Conservation (phyloP, 305 asterid genomes). For the Coffea humblotiana region DNA sequence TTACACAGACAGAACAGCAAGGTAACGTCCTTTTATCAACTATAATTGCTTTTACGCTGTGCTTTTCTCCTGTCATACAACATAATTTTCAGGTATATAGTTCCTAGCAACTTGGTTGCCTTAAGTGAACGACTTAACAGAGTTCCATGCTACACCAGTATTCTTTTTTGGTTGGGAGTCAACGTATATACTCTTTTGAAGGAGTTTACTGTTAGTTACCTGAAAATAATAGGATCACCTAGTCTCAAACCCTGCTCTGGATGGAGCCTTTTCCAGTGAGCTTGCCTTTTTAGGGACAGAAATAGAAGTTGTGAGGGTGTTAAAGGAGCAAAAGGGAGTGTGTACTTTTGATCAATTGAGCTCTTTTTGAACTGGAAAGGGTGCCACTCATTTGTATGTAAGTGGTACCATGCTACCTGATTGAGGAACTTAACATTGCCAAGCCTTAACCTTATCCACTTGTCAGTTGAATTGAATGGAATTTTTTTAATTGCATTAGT, state of each 20-base stretch:
- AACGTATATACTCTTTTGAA: not conserved
- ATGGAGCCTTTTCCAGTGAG: not conserved
- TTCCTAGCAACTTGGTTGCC: not conserved
- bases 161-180: no score
- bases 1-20: conserved; percentile 51
- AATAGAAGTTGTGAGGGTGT: not conserved
- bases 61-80: conserved; percentile 2
- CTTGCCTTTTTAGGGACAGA: not conserved
- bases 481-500: not conserved
- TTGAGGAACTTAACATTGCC: not conserved
- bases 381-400: not conserved
- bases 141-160: not conserved
- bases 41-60: not conserved
- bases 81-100: not conserved
- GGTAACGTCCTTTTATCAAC: conserved; percentile 42
- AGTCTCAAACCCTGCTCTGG: not conserved
- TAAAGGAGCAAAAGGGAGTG: not conserved
- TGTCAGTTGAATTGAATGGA: not conserved
- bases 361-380: not conserved
- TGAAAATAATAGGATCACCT: not conserved
- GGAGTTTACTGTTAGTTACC: not conserved
- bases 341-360: not conserved
- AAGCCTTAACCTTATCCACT: not conserved
- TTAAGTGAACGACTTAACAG: no score
- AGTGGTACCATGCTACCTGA: not conserved